phyloP scores from a whole-genome alignment of 2,329 filamentous ascomycete genomes.

The Calycina herbarum region DNA sequence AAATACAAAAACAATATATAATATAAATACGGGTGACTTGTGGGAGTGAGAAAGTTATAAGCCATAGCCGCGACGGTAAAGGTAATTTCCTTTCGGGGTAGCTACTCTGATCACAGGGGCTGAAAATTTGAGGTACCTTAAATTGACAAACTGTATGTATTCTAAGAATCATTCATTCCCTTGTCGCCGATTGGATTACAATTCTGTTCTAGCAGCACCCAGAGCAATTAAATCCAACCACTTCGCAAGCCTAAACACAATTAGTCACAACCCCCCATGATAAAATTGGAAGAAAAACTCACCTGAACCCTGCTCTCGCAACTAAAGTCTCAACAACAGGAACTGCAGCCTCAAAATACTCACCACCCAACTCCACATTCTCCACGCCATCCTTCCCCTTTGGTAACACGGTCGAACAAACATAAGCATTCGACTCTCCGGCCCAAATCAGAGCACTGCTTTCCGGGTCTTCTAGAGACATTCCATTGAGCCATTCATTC shows the following conservation, averaged over 20 bases:
- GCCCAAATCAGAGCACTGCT: constrained; percentile 64
- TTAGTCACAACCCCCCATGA: not conserved
- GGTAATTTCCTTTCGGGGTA: not conserved
- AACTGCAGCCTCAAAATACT: constrained; percentile 64
- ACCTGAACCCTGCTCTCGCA: constrained; percentile 66
- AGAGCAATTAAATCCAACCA: constrained; percentile 65
- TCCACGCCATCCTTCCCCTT: constrained; percentile 58
- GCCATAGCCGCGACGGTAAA: no score
- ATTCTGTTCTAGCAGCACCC: constrained; percentile 19
- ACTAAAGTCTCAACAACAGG: constrained; percentile 65
- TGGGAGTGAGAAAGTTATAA: no score
- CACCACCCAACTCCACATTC: constrained; percentile 59
- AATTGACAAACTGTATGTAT: not conserved
- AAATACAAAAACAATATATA: not conserved
- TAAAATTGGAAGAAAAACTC: constrained; percentile 8
- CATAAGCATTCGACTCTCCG: constrained; percentile 58
- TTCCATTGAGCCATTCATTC: constrained; percentile 54
- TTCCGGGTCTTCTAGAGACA: constrained; percentile 51
- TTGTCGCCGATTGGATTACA: not conserved
- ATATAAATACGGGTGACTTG: not conserved
- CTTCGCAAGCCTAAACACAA: constrained; percentile 49
- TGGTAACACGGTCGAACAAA: constrained; percentile 63
- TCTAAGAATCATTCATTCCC: not conserved
- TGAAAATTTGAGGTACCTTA: not conserved
- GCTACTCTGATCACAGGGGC: not conserved